Conservation (phyloP, 192 early-diverging fungal genomes). For the Geosiphon pyriformis region DNA sequence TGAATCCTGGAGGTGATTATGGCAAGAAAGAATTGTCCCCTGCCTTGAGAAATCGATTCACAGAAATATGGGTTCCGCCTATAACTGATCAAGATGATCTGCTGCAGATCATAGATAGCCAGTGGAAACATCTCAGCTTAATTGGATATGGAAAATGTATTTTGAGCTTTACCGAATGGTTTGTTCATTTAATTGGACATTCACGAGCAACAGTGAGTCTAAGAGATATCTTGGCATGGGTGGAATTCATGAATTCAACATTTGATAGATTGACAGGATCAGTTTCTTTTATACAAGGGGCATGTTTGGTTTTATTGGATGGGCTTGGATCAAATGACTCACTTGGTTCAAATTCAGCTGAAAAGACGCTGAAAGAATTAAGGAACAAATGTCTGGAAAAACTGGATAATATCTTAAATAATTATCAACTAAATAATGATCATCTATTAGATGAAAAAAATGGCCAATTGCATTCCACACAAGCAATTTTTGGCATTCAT, state of each 20-base stretch:
- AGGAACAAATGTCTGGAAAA: slow-evolving; percentile 39
- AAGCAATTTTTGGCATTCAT: slow-evolving; percentile 58
- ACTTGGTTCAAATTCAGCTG: slow-evolving; percentile 45
- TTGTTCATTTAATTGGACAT: slow-evolving; percentile 55
- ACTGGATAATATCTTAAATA: slow-evolving; percentile 38
- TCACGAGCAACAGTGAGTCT: slow-evolving; percentile 61
- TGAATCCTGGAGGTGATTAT: slow-evolving; percentile 99
- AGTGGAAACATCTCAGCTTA: slow-evolving; percentile 37
- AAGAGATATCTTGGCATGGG: slow-evolving; percentile 93
- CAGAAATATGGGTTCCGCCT: slow-evolving; percentile 95
- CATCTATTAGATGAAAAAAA: slow-evolving; percentile 24
- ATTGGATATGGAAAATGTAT: slow-evolving; percentile 51
- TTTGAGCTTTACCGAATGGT: slow-evolving; percentile 80
- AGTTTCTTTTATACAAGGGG: slow-evolving; percentile 77
- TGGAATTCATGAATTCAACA: slow-evolving; percentile 67
- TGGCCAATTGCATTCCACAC: slow-evolving; percentile 12
- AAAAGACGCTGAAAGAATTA: slow-evolving; percentile 45
- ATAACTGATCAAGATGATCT: slow-evolving; percentile 76
- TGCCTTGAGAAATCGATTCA: slow-evolving; percentile 95
- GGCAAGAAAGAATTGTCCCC: slow-evolving; percentile 98
- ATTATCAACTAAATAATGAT: slow-evolving; percentile 36
- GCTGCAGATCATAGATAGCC: slow-evolving; percentile 53
- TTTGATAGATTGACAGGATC: slow-evolving; percentile 41
- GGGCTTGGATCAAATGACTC: slow-evolving; percentile 81
- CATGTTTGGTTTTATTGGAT: slow-evolving; percentile 86